Evolutionary conservation across 2,329 filamentous ascomycete species (phyloP).

Genomic region (Neopestalotiopsis rosae): DNA sequence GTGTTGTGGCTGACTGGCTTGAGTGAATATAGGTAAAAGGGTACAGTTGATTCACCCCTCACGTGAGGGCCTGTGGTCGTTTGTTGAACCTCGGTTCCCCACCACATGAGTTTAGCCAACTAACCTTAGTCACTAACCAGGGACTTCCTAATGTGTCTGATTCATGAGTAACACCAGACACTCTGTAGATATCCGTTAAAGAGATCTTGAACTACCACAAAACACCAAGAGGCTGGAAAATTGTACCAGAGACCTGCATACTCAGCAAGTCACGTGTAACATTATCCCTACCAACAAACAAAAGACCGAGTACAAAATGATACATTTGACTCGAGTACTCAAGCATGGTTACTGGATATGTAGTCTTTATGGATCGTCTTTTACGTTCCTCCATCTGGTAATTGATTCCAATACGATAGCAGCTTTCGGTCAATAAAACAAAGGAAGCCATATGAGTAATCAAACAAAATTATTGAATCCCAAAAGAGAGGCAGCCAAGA

Average conservation of each 20-base stretch:
- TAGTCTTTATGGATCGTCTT: background rate
- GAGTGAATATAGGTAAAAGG: background rate
- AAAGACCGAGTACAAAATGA: background rate
- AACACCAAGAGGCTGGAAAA: background rate
- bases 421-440: background rate
- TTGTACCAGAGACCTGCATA: background rate
- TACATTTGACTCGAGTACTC: background rate
- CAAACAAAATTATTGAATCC: background rate
- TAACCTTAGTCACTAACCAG: too few species aligned
- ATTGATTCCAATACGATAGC: background rate
- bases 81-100: background rate
- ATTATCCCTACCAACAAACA: background rate
- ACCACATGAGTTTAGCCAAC: background rate
- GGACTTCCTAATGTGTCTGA: background rate
- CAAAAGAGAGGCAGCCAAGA: background rate
- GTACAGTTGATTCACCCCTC: background rate
- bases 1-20: background rate
- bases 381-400: background rate
- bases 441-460: background rate
- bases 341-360: background rate
- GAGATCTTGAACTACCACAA: conserved; percentile 2
- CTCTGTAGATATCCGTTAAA: conserved; percentile 10
- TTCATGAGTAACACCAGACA: background rate
- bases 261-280: background rate
- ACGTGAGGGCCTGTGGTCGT: background rate